phyloP scores from a whole-genome alignment of 805 yeast genomes.

The Wickerhamomyces strasburgensis region DNA sequence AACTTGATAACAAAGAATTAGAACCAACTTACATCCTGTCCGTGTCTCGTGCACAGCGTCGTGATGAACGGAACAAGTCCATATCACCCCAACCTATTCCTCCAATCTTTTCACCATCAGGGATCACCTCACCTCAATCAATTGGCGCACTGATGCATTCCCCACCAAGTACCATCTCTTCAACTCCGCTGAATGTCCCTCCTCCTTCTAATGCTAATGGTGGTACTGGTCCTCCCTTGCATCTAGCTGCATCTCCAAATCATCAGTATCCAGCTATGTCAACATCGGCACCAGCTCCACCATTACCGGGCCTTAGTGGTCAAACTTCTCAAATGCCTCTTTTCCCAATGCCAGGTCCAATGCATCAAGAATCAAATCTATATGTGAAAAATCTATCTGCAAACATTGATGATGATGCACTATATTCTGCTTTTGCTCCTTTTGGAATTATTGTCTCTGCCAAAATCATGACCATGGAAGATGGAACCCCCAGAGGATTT shows the following conservation, averaged over 20 bases:
- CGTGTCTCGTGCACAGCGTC: constrained; percentile 44
- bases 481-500: constrained; percentile 54
- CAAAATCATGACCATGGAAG: constrained; percentile 41
- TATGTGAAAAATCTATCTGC: constrained; percentile 59
- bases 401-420: constrained; percentile 45
- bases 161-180: background rate
- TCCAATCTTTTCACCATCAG: constrained; percentile 2
- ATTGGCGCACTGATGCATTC: background rate
- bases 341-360: constrained; percentile 40
- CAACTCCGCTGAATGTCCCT: no score
- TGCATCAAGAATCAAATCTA: constrained; percentile 60
- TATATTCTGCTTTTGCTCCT: constrained; percentile 33
- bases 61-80: constrained; percentile 26
- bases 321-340: background rate
- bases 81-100: constrained; percentile 8
- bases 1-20: constrained; percentile 40
- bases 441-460: constrained; percentile 50
- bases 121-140: no score
- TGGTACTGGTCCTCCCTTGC: no score
- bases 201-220: constrained; percentile 1
- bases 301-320: background rate
- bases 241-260: no score
- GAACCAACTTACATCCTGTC: constrained; percentile 24
- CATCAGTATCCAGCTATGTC: no score
- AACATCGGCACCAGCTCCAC: constrained; percentile 1